A percentile compares a stretch with the other conserved stretches of the same genome.
phyloP scores from a whole-genome alignment of 176 grass and related monocot species.

The Carex cristatella region DNA sequence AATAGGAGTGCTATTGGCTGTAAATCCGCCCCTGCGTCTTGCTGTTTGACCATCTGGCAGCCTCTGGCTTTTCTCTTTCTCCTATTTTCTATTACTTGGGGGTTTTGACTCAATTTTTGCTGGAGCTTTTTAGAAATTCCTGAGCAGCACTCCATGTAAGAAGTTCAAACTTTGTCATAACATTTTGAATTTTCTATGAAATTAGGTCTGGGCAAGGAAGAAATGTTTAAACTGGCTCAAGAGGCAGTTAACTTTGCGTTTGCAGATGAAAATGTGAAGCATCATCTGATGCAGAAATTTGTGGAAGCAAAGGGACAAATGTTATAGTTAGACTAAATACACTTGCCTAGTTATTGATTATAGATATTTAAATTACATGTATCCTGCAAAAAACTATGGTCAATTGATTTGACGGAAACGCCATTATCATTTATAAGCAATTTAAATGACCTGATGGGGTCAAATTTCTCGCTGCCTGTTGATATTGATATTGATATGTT shows the following conservation, averaged over 20 bases:
- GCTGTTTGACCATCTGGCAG: neutral
- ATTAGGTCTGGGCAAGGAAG: slow-evolving; percentile 60
- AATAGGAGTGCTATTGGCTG: too few relatives aligned
- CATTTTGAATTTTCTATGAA: slow-evolving; percentile 10
- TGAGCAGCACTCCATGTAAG: neutral
- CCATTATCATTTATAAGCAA: neutral
- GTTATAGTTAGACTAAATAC: neutral
- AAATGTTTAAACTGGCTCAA: slow-evolving; percentile 61
- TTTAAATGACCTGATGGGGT: neutral
- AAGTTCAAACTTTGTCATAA: neutral
- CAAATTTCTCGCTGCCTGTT: neutral
- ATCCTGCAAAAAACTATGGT: neutral
- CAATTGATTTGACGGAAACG: neutral
- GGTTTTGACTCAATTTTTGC: neutral
- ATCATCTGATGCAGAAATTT: slow-evolving; percentile 41
- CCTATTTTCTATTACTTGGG: neutral
- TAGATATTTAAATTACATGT: neutral
- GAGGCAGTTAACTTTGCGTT: slow-evolving; percentile 51
- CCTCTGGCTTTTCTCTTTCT: neutral
- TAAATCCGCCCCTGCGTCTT: neutral
- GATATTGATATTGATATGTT: neutral
- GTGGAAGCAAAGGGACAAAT: slow-evolving; percentile 36
- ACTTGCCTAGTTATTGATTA: neutral
- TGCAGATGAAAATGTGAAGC: slow-evolving; percentile 56
- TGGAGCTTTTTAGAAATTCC: neutral